Evolutionary conservation across 768 basidiomycete species (phyloP).

Genomic region (Favolaschia claudopus): DNA sequence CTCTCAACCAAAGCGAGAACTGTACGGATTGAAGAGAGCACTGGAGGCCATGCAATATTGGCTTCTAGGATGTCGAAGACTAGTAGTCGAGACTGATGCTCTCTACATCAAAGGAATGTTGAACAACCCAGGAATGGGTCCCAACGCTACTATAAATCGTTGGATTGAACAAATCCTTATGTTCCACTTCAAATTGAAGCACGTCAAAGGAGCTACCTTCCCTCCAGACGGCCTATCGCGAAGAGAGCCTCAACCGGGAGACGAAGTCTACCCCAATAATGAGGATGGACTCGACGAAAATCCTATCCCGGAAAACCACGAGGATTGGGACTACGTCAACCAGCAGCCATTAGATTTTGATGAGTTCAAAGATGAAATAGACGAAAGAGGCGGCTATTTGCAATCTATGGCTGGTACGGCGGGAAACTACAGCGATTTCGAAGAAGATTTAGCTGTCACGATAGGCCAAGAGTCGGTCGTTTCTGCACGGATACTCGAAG

Average conservation of each 20-base stretch:
- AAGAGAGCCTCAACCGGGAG: conserved; percentile 28
- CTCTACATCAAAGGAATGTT: conserved; percentile 42
- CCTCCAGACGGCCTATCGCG: neutral
- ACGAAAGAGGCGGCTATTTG: neutral
- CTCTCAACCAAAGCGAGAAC: conserved; percentile 48
- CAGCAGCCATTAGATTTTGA: neutral
- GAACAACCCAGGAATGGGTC: conserved; percentile 40
- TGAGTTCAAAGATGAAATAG: neutral
- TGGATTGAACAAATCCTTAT: conserved; percentile 42
- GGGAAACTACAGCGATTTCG: neutral
- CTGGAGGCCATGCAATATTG: conserved; percentile 21
- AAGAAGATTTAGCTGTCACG: neutral
- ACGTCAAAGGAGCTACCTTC: conserved; percentile 26
- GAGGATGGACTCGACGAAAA: neutral
- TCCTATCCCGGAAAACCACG: neutral
- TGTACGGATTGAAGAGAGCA: conserved; percentile 41
- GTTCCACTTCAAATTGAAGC: conserved; percentile 40
- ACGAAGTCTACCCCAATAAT: conserved; percentile 38
- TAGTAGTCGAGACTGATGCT: conserved; percentile 41
- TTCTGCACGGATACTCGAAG: neutral
- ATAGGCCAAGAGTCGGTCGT: too few species aligned
- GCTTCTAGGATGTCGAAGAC: conserved; percentile 31
- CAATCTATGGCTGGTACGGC: too few species aligned
- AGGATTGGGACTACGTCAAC: neutral
- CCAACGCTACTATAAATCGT: conserved; percentile 40